A percentile compares a stretch with the other conserved stretches of the same genome.
Conservation (phyloP, 441 rosid genomes). For the Erodium chrysanthum region DNA sequence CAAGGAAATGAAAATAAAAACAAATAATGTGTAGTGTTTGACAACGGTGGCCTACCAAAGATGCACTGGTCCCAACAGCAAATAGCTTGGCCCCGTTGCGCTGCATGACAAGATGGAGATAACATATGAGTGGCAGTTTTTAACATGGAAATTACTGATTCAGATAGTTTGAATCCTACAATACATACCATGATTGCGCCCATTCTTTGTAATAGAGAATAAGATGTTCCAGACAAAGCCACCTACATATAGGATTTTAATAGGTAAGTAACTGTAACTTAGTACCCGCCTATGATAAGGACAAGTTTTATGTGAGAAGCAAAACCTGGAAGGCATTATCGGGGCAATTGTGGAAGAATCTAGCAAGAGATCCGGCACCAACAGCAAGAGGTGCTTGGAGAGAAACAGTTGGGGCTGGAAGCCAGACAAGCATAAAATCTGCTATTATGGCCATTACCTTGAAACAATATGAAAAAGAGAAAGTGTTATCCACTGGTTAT, state of each 20-base stretch:
- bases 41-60: constrained; percentile 46
- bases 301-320: background rate
- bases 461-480: constrained; percentile 3
- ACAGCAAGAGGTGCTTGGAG: constrained; percentile 60
- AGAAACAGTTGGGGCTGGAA: constrained; percentile 88
- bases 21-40: background rate
- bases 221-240: constrained; percentile 77
- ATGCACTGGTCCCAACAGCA: constrained; percentile 82
- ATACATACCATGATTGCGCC: constrained; percentile 70
- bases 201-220: constrained; percentile 64
- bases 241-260: constrained; percentile 35
- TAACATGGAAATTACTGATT: background rate
- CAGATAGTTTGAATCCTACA: background rate
- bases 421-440: constrained; percentile 93
- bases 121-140: constrained; percentile 2
- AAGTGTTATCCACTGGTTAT: background rate
- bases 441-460: constrained; percentile 95
- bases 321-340: constrained; percentile 87
- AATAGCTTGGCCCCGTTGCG: constrained; percentile 87
- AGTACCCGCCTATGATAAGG: background rate
- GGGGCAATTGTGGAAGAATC: constrained; percentile 58
- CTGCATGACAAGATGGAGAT: constrained; percentile 34
- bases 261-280: background rate
- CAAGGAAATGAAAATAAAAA: background rate
- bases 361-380: constrained; percentile 50